phyloP scores from a whole-genome alignment of 176 grass and related monocot genomes.

The Eleusine indica region DNA sequence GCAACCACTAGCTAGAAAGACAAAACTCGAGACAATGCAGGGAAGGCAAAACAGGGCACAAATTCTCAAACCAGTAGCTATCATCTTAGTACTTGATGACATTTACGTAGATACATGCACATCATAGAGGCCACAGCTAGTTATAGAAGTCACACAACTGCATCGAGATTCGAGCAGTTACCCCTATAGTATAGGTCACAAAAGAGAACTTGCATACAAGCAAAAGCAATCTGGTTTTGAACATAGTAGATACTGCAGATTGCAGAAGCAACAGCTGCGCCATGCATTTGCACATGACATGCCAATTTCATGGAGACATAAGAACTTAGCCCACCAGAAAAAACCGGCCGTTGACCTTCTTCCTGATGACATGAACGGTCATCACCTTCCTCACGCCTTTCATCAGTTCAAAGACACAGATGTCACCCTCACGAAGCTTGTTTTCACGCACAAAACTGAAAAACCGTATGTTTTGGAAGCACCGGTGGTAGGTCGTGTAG shows the following conservation, averaged over 20 bases:
- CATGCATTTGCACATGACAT: background rate
- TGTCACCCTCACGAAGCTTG: constrained; percentile 13
- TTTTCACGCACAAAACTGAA: constrained; percentile 31
- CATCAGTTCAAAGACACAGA: constrained; percentile 53
- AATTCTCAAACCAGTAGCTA: background rate
- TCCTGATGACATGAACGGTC: constrained; percentile 35
- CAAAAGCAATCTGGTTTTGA: background rate
- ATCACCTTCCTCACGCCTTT: constrained; percentile 25
- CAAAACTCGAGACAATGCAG: background rate
- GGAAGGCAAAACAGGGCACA: background rate
- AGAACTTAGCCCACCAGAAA: background rate
- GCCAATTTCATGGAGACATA: too few relatives aligned
- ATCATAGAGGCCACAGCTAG: background rate
- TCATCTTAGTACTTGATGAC: background rate
- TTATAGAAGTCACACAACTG: background rate
- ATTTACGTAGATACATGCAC: background rate
- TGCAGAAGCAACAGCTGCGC: background rate
- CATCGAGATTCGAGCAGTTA: background rate
- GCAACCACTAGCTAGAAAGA: background rate
- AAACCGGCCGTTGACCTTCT: background rate
- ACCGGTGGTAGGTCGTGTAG: background rate
- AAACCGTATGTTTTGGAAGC: background rate
- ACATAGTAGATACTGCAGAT: background rate
- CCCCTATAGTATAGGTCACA: background rate
- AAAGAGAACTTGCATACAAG: constrained; percentile 1